Conservation (phyloP, 164 flowering plant genomes). For the Vitis rupestris region DNA sequence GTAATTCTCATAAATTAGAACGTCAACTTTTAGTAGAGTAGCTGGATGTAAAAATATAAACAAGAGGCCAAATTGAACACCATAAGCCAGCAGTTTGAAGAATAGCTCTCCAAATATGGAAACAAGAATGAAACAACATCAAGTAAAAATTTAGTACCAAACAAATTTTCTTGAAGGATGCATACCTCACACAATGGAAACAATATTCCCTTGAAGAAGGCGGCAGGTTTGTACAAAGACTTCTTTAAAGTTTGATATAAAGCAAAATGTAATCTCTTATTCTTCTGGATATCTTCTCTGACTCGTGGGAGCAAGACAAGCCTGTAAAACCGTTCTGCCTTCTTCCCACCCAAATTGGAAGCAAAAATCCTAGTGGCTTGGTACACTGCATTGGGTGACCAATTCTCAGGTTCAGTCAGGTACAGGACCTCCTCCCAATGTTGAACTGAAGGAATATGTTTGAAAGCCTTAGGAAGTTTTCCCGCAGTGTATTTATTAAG, state of each 20-base stretch:
- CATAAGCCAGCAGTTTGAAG: not conserved
- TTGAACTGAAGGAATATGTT: constrained; percentile 64
- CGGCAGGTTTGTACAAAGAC: constrained; percentile 88
- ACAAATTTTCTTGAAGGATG: not conserved
- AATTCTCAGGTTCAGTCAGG: constrained; percentile 92
- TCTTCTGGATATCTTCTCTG: constrained; percentile 80
- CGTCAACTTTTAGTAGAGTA: not conserved
- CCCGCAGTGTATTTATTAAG: constrained; percentile 75
- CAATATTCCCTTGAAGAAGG: constrained; percentile 85
- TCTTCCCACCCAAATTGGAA: constrained; percentile 69
- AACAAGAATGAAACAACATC: not conserved
- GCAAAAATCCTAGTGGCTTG: constrained; percentile 93
- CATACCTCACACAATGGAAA: constrained; percentile 90
- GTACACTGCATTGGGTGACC: constrained; percentile 93
- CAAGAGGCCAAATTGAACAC: not conserved
- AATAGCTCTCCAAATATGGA: not conserved
- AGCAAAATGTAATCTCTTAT: constrained; percentile 82
- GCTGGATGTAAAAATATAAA: not conserved
- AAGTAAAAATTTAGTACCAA: no score
- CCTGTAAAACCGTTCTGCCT: constrained; percentile 82
- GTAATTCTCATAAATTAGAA: not conserved
- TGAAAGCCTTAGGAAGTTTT: constrained; percentile 86
- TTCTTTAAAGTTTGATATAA: constrained; percentile 84
- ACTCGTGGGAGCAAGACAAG: constrained; percentile 85
- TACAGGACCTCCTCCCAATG: constrained; percentile 83